Evolutionary conservation across 2,329 filamentous ascomycete species (phyloP).

Genomic region (Curvularia spicifera): DNA sequence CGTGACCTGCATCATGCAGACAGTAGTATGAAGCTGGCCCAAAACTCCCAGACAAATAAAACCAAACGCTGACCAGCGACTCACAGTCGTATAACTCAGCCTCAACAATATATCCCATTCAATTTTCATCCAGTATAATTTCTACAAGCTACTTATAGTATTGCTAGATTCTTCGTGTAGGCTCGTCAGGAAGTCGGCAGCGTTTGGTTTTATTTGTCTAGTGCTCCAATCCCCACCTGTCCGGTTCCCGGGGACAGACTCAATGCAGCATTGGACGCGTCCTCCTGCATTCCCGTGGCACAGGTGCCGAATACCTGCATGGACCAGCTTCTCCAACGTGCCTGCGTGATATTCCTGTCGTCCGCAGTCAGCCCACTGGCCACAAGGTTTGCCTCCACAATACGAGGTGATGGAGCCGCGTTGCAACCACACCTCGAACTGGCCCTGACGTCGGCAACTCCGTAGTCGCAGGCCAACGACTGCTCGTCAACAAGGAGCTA

Average conservation of each 20-base stretch:
- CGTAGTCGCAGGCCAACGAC: constrained; percentile 1
- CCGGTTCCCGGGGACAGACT: not conserved
- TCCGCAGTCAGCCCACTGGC: not conserved
- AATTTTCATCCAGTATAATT: no score
- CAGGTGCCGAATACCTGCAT: constrained; percentile 1
- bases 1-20: not conserved
- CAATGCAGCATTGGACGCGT: not conserved
- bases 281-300: not conserved
- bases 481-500: not conserved
- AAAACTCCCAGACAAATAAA: no score
- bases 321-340: not conserved
- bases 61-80: no score
- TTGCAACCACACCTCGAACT: not conserved
- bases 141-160: no score
- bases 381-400: constrained; percentile 9
- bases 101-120: no score
- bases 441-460: constrained; percentile 5
- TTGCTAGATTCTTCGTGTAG: no score
- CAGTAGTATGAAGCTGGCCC: not conserved
- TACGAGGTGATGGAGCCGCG: not conserved
- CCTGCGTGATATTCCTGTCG: not conserved
- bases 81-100: no score
- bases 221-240: not conserved
- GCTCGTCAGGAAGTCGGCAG: no score
- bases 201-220: no score